Evolutionary conservation across 2,329 filamentous ascomycete species (phyloP).

Genomic region (Aspergillus terreus): DNA sequence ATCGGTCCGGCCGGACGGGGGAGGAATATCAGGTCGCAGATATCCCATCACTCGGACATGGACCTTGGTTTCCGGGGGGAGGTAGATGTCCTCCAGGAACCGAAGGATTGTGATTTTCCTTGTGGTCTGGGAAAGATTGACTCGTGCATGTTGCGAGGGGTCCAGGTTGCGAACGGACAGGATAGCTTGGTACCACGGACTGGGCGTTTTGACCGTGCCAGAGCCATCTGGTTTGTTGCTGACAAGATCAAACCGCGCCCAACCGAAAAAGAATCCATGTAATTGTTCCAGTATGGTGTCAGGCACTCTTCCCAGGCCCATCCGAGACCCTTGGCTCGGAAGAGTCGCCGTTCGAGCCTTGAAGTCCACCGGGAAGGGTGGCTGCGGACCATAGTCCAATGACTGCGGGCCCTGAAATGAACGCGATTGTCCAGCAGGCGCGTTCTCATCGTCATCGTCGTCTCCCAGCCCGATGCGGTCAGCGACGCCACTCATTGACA

Average conservation of each 20-base stretch:
- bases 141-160: slow-evolving; percentile 46
- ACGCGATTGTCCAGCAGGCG: background rate
- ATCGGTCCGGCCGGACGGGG: slow-evolving; percentile 7
- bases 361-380: slow-evolving; percentile 28
- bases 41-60: slow-evolving; percentile 22
- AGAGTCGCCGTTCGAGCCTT: slow-evolving; percentile 40
- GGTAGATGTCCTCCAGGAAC: slow-evolving; percentile 22
- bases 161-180: slow-evolving; percentile 48
- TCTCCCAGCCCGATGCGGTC: slow-evolving; percentile 25
- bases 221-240: slow-evolving; percentile 21
- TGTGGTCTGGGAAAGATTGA: slow-evolving; percentile 49
- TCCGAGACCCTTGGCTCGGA: slow-evolving; percentile 44
- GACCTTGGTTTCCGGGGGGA: slow-evolving; percentile 36
- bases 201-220: background rate
- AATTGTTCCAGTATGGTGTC: slow-evolving; percentile 54
- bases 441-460: slow-evolving; percentile 9
- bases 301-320: slow-evolving; percentile 52
- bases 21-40: slow-evolving; percentile 10
- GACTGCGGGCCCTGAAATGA: slow-evolving; percentile 1
- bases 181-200: slow-evolving; percentile 57
- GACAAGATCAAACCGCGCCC: slow-evolving; percentile 46
- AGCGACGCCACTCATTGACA: slow-evolving; percentile 27
- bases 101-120: slow-evolving; percentile 44
- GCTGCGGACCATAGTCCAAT: slow-evolving; percentile 29
- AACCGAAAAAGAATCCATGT: slow-evolving; percentile 62